Base-by-base conservation (phyloP, 768 basidiomycete genomes). In the Crucibulum laeve region DNA sequence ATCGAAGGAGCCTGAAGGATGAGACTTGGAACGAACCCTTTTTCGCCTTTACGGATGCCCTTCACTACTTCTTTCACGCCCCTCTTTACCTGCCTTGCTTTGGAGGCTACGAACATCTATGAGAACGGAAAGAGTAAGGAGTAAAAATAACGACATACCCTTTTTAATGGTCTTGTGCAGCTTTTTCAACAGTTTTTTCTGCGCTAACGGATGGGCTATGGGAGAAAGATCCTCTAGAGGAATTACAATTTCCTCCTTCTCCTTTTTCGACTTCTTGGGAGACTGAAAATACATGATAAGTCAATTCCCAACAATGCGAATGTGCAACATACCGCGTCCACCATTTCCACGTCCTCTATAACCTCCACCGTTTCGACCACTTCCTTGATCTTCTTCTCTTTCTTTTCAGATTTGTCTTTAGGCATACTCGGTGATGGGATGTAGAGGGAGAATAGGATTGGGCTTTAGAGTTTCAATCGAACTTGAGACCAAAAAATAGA, bases 1-100 rank as follows among this genome's bases (percentile, higher is more conserved):
- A 39, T 6, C 47, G 19, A 15, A 43, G 14, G 17, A 10, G 18
- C 24, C 35, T 33, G 26, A 38, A 8, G 34, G 25, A 53, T 11
- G 10, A 25, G 33, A 37, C 25, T 21, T 36, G 25, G 37, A 36
- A 70, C 84, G 47, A 55, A 85, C 91, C 96, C 96, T 73, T 89
- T 92, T 63, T 98, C 95, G 46, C 94, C 94, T 61, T 99, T 99
- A 42, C 94, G 79, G 32, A 99, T 87, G 3, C 91, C 91, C 65
- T 99, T 99, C 34, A 96, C 92, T 25, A 99, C 91, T 65, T 99
- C 96, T 66, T 98, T 98, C 38, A 99, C 95, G 30, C 96, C 96
- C 35, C 96, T 81, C 71, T 96, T 97, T 24, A 98, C 86, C 64
- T 96, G 93, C 47, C 95, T 82, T 30, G 82, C 83, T 63, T 95